Evolutionary conservation across 352 stramenopile species (phyloP).

Genomic region (Achlya hypogyna): DNA sequence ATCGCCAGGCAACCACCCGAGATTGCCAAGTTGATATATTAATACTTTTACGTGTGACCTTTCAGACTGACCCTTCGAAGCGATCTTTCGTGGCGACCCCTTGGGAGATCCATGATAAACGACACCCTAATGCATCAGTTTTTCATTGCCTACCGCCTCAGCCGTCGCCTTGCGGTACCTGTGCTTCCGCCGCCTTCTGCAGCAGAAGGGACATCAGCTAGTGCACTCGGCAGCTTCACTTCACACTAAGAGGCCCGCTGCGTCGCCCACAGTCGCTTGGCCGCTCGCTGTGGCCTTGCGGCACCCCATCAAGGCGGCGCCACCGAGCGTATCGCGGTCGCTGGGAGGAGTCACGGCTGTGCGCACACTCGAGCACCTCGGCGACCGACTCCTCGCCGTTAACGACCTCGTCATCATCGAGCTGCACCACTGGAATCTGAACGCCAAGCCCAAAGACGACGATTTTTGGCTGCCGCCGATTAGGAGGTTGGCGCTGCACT

Average conservation of each 20-base stretch:
- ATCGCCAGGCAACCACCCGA: no score
- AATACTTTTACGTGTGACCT: no score
- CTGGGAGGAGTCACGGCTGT: constrained; percentile 52
- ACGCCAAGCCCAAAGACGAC: constrained; percentile 31
- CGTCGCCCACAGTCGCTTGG: constrained; percentile 28
- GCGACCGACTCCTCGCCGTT: constrained; percentile 66
- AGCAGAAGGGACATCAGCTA: constrained; percentile 99
- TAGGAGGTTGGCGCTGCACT: constrained; percentile 43
- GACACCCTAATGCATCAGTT: no score
- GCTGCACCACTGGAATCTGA: constrained; percentile 74
- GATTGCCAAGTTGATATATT: no score
- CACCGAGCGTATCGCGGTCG: constrained; percentile 14
- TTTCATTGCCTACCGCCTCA: no score
- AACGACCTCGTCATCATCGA: constrained; percentile 82
- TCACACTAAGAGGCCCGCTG: constrained; percentile 59
- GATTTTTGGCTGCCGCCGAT: neutral
- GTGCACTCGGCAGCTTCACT: constrained; percentile 95
- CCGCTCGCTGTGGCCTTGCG: constrained; percentile 59
- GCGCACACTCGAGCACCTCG: constrained; percentile 59
- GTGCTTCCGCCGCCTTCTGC: no score
- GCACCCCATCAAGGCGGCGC: constrained; percentile 23
- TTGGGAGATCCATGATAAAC: no score
- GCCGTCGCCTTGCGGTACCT: no score
- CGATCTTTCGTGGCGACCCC: no score
- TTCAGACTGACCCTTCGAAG: no score